Conservation (phyloP, 1,284 basidiomycete genomes). For the Inonotus hispidus region DNA sequence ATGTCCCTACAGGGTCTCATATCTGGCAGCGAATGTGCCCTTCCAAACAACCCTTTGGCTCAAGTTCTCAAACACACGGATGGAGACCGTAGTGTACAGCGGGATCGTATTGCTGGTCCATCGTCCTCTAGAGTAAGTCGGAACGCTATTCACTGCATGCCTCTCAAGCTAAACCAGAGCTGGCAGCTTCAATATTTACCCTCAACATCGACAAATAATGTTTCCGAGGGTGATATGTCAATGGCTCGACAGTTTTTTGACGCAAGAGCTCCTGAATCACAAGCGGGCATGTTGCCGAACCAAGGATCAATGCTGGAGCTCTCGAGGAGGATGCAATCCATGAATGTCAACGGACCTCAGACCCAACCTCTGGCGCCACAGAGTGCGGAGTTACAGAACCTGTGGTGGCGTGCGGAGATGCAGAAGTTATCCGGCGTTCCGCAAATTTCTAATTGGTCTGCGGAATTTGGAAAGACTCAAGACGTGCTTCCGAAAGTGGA, state of each 20-base stretch:
- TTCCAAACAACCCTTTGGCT: slow-evolving; percentile 81
- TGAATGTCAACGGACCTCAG: slow-evolving; percentile 21
- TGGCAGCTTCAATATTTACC: slow-evolving; percentile 69
- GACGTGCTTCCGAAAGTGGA: not conserved
- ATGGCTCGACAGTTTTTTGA: slow-evolving; percentile 78
- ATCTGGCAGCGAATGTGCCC: slow-evolving; percentile 88
- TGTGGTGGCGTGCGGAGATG: slow-evolving; percentile 13
- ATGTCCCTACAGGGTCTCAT: slow-evolving; percentile 81
- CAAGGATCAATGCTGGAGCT: not conserved
- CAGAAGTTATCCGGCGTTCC: slow-evolving; percentile 25
- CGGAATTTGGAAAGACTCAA: slow-evolving; percentile 39
- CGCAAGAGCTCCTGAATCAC: slow-evolving; percentile 30
- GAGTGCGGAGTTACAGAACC: slow-evolving; percentile 16
- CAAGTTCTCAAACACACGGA: slow-evolving; percentile 92
- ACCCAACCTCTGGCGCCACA: slow-evolving; percentile 16
- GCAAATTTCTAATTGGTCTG: slow-evolving; percentile 36
- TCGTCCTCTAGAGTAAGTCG: slow-evolving; percentile 59
- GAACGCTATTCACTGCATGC: not conserved
- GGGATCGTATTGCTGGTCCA: slow-evolving; percentile 69
- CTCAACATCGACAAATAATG: slow-evolving; percentile 39
- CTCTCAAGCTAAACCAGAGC: not conserved
- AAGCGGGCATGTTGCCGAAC: slow-evolving; percentile 20
- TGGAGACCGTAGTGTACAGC: slow-evolving; percentile 83
- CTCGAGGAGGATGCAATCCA: slow-evolving; percentile 25
- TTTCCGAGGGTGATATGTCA: slow-evolving; percentile 60